These are phyloP conservation scores for Leccinum variicolor DNA, from an alignment of 768 basidiomycete species.

Conservation along the genomic window DNA sequence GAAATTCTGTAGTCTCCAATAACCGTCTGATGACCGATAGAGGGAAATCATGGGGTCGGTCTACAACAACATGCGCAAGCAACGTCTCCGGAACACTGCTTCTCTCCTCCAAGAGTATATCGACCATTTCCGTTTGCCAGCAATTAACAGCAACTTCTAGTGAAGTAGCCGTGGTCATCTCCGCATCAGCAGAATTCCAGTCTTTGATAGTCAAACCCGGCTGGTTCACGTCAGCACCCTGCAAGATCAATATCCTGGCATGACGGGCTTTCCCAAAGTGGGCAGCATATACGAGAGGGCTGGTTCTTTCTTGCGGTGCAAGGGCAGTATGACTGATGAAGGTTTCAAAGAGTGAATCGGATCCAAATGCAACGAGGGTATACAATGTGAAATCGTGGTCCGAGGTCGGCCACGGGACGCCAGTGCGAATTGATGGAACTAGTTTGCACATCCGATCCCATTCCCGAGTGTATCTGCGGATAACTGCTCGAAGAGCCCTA, in stretches of 20 bases:
- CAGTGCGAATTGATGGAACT: not conserved
- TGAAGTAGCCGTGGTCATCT: not conserved
- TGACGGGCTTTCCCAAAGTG: not conserved
- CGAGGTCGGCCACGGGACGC: conserved; percentile 1
- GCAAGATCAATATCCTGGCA: not conserved
- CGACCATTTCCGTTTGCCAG: not conserved
- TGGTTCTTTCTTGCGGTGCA: not conserved
- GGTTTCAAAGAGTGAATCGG: not conserved
- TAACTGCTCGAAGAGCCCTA: not conserved
- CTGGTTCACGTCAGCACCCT: not conserved
- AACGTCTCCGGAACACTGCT: not conserved
- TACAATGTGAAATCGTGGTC: conserved; percentile 3
- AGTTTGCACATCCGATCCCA: not conserved
- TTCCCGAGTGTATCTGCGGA: not conserved
- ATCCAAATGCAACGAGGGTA: conserved; percentile 4
- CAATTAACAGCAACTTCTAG: not conserved
- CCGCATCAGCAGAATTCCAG: no score
- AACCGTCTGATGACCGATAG: not conserved
- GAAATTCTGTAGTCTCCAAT: not conserved
- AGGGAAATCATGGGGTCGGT: not conserved
- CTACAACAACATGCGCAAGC: not conserved
- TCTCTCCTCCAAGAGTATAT: not conserved
- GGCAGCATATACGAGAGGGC: conserved; percentile 6
- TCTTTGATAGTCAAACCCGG: not conserved
- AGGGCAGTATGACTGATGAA: not conserved